Base-by-base conservation (phyloP, 2,329 filamentous ascomycete species). In the Rosellinia necatrix region DNA sequence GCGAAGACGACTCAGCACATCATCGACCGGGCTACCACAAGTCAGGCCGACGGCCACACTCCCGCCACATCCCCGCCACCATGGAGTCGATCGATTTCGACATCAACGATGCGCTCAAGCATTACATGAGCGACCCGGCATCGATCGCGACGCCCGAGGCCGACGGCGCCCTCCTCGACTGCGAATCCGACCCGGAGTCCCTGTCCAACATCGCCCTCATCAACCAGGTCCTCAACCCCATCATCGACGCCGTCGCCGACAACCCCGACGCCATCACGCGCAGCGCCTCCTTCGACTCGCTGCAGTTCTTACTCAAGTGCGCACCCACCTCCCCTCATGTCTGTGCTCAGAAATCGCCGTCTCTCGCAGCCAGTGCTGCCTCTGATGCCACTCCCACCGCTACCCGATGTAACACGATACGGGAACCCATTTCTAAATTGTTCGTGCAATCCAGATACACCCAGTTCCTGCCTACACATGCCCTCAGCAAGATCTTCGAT, bases 241-340 rank as follows among this genome's bases (percentile, higher is more conserved):
- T 99, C 59, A 86, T 97, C 60, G 94, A 97, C 72, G 88, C 91
- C 25, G 86, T 99, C 24, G 92, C 92, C 51, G 92, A 96, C 70
- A 96, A 88, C 70, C 92, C 94, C 47, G 93, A 97, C 74, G 89
- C 90, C 58, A 88, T 99, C 64, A 87, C 86, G 60, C 88, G 87
- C 74, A 84, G 86, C 68, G 83, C 86, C 48, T 83, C 88, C 63
- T 92, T 97, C 77, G 93, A 99, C 78, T 96, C 92, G 60, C 75
- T 99, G 66, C 93, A 97, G 74, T 96, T 96, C 71, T 79, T 99
- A 57, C 82, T 99, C 78, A 99, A 99, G 93, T 97, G 85, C 80
- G 91, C 84, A 69, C 82, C 84, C 75, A 80, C 78, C 71, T 81
- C 77, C 75, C 68, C 69, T 68, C 64, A 68, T 56, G 56, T 68